Percentiles rank a stretch among this genome's conserved stretches.
Evolutionary conservation across 2,329 filamentous ascomycete genomes (phyloP).

Genomic region (Trichoderma polysporum): DNA sequence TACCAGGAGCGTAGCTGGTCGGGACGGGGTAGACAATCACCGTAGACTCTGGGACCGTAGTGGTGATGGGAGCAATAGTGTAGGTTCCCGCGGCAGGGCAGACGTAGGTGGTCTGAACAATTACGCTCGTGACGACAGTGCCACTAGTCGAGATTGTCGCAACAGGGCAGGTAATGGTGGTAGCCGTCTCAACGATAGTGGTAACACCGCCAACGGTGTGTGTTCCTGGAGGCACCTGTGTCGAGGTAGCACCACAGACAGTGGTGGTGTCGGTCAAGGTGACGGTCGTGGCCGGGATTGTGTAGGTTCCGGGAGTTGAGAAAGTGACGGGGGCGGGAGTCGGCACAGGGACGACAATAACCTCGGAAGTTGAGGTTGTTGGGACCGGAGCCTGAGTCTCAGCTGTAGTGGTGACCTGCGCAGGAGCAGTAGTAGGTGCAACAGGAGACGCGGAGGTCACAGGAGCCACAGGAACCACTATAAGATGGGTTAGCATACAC

Average conservation of each 20-base stretch:
- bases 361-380: constrained; percentile 41
- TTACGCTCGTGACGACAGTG: constrained; percentile 62
- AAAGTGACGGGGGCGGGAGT: constrained; percentile 54
- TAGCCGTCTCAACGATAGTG: constrained; percentile 64
- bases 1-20: constrained; percentile 65
- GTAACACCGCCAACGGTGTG: constrained; percentile 72
- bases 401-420: constrained; percentile 25
- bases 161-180: constrained; percentile 69
- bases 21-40: constrained; percentile 65
- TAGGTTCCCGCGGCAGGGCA: constrained; percentile 74
- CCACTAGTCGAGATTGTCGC: constrained; percentile 61
- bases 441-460: constrained; percentile 28
- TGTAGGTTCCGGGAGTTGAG: constrained; percentile 70
- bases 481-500: constrained; percentile 24
- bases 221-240: constrained; percentile 60
- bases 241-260: constrained; percentile 63
- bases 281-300: constrained; percentile 70
- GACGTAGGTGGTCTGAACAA: constrained; percentile 68
- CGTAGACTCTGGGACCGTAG: constrained; percentile 53
- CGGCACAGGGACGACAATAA: constrained; percentile 47
- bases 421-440: background rate
- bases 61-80: constrained; percentile 69
- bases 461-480: constrained; percentile 40
- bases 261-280: constrained; percentile 66
- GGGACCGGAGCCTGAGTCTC: constrained; percentile 26